phyloP scores from a whole-genome alignment of 2,329 filamentous ascomycete species.

The Aspergillus caelatus region DNA sequence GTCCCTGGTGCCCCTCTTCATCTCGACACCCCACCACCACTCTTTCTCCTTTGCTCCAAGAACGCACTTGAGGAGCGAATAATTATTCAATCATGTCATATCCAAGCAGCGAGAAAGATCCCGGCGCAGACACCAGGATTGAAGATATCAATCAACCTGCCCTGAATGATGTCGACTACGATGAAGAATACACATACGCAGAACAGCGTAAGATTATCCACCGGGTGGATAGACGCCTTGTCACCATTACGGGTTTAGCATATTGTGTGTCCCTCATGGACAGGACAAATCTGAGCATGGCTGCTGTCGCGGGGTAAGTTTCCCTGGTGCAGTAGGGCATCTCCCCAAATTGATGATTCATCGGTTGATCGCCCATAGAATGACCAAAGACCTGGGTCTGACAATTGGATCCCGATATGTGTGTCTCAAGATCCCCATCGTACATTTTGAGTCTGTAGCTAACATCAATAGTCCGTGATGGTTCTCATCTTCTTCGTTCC shows the following conservation, averaged over 20 bases:
- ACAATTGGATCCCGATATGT: conserved; percentile 30
- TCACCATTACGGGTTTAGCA: conserved; percentile 64
- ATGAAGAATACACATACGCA: conserved; percentile 53
- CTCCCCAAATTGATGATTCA: conserved; percentile 21
- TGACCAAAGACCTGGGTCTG: conserved; percentile 33
- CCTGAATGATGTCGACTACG: conserved; percentile 20
- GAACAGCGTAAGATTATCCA: conserved; percentile 71
- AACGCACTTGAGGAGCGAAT: not conserved
- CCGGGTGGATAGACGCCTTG: conserved; percentile 68
- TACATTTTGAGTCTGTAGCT: not conserved
- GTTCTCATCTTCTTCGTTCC: conserved; percentile 36
- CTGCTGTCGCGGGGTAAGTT: conserved; percentile 68
- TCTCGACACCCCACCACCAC: not conserved
- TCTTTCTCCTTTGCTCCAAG: not conserved
- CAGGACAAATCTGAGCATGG: conserved; percentile 70
- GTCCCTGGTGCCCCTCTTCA: not conserved
- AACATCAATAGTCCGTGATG: conserved; percentile 26
- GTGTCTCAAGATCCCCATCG: conserved; percentile 51
- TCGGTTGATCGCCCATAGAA: conserved; percentile 54
- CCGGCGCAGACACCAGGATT: conserved; percentile 5
- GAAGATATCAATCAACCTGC: conserved; percentile 21
- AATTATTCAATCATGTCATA: not conserved
- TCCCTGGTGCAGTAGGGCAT: conserved; percentile 50
- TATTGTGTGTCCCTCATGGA: conserved; percentile 81
- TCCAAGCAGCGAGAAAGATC: not conserved